Evolutionary conservation across 352 stramenopile species (phyloP).

Genomic region (Phytophthora brassicae): DNA sequence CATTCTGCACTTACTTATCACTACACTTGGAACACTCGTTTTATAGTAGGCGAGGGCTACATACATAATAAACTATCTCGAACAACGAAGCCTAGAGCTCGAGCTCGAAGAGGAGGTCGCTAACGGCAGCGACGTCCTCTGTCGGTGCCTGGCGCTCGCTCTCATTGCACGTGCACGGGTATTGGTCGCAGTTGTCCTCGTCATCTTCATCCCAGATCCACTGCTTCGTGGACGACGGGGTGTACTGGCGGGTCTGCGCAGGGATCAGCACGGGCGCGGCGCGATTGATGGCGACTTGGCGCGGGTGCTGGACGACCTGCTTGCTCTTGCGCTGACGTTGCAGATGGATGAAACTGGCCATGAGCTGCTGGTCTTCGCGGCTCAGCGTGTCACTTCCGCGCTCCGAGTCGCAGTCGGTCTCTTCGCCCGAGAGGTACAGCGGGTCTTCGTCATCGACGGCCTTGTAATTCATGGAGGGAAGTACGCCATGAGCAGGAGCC

Average conservation of each 20-base stretch:
- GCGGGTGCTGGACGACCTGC: conserved; percentile 2
- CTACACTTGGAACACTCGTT: conserved; percentile 26
- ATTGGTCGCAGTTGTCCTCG: conserved; percentile 38
- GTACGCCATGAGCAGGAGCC: conserved; percentile 13
- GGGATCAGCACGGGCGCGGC: conserved; percentile 47
- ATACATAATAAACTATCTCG: conserved; percentile 38
- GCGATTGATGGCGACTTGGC: neutral
- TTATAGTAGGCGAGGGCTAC: conserved; percentile 45
- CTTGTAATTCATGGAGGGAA: neutral
- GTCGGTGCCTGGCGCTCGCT: conserved; percentile 6
- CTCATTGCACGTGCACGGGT: conserved; percentile 44
- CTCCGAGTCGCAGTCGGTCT: conserved; percentile 74
- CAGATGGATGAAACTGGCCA: conserved; percentile 44
- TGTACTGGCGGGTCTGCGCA: conserved; percentile 38
- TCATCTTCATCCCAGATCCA: conserved; percentile 49
- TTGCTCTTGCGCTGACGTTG: conserved; percentile 31
- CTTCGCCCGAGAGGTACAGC: conserved; percentile 52
- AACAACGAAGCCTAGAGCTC: conserved; percentile 49
- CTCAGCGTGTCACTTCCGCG: conserved; percentile 45
- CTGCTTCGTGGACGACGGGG: conserved; percentile 38
- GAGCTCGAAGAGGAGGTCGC: conserved; percentile 70
- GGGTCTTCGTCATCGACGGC: conserved; percentile 35
- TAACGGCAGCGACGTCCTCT: conserved; percentile 10
- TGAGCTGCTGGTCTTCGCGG: conserved; percentile 51
- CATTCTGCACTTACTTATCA: conserved; percentile 27